These are phyloP conservation scores for Phytomonas sp. DNA, from an alignment of 208 protist species.

Conservation along the genomic window DNA sequence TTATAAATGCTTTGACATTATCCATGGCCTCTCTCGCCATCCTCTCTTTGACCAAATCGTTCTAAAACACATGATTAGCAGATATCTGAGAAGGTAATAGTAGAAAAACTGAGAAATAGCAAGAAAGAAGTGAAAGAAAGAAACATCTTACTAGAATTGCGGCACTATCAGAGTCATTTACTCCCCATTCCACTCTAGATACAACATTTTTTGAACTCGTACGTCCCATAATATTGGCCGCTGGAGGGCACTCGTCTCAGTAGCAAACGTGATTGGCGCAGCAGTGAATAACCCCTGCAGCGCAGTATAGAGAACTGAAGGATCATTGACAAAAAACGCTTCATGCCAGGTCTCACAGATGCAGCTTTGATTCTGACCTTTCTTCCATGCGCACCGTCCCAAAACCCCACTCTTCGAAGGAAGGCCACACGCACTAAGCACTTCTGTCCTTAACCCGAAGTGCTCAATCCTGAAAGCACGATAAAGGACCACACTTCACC, in stretches of 20 bases:
- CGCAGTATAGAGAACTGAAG: not conserved
- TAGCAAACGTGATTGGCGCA: no score
- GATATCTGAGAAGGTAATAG: conserved; percentile 3
- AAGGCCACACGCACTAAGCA: not conserved
- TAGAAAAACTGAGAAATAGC: conserved; percentile 12
- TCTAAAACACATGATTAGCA: not conserved
- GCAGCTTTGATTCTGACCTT: not conserved
- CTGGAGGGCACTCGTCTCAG: not conserved
- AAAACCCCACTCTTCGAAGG: not conserved
- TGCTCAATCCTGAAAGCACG: not conserved
- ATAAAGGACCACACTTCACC: not conserved
- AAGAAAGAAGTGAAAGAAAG: conserved; percentile 9
- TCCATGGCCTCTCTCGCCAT: not conserved
- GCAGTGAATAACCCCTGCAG: no score
- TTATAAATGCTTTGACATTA: not conserved
- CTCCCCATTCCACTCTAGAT: not conserved
- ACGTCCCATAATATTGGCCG: not conserved
- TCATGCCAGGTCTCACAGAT: not conserved
- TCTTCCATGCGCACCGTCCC: not conserved
- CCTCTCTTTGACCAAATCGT: not conserved
- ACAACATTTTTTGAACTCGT: not conserved
- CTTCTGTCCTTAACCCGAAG: not conserved
- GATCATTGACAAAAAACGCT: not conserved
- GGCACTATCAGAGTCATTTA: not conserved
- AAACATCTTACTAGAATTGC: not conserved